Base-by-base conservation (phyloP, 2,329 filamentous ascomycete genomes). In the Xylaria polymorpha region DNA sequence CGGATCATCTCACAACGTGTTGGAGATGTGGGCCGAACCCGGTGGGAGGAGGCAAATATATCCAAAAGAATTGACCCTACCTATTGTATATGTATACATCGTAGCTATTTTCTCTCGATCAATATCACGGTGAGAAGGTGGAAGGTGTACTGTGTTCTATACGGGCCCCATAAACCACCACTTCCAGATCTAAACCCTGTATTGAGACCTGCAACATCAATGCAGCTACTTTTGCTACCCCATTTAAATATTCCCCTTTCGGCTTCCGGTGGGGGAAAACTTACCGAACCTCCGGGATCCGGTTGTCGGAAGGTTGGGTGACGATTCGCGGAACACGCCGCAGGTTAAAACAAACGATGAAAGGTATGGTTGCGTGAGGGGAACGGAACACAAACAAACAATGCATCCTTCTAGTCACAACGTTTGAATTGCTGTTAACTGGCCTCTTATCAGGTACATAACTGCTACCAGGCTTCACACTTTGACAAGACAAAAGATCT, bases 231-330 rank as follows among this genome's bases (percentile, higher is more conserved):
- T 29, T 29, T 29, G 25, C 25, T 29, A 29, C 25, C 25, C 25
- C 25, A 4, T 29, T 29, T 29, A 29, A 29, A 4, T 29, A 29
- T 29, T 29, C 25, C 25, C 25, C 25, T 29, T 4, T 29, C 25
- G 25, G 25, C 25, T 29, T 29, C 25, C 25, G 25, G 25, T 29
- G 25, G 25, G 25, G 25, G 25, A 4, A 4, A 29, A 29, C 25
- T 29, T 29, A 43, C 53, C 57, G 67, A 14, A 20, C 48, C 25
- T 37, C 46, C 43, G 56, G 14, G 41, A 20, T 41, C 57, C 55
- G 55, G 66, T 59, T 53, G 57, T n/a, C 41, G 44, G 58, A 18
- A 50, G 43, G 25, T 29, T 12, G 32, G 43, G 58, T n/a, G 32
- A 37, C 39, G 29, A 20, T 48, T 14, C 25, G 41, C 15, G 12